Base-by-base conservation (phyloP, 495 filamentous ascomycete genomes). In the Podospora anserina region DNA sequence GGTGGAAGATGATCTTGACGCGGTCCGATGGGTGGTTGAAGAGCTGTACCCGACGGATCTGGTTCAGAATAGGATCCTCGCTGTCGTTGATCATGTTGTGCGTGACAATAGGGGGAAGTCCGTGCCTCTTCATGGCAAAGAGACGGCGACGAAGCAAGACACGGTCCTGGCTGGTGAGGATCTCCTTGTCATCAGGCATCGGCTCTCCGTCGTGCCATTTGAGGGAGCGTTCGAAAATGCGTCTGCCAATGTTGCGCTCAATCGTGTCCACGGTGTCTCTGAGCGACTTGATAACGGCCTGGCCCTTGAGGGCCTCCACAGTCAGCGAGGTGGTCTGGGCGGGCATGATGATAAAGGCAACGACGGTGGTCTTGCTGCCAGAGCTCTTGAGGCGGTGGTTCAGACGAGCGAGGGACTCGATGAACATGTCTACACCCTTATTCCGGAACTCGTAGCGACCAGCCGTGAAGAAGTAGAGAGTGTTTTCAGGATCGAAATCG, bases 331-430 rank as follows among this genome's bases (percentile, higher is more conserved):
- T 89, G n/a, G 95, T 97, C 78, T 98, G 93, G 3, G 95, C 95
- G 4, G 96, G 96, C 93, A 98, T 96, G 77, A 99, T 97, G 75
- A 99, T 91, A 76, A 99, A 99, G 18, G 95, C 94, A n/a, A 99
- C 96, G 23, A 99, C 91, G 0, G 95, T 99, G 74, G 87, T 96
- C 79, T 94, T 95, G 69, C 93, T 97, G 19, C 91, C 91, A 27
- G 87, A 80, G 65, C 80, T 78, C 84, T 98, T 99, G 66, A 99
- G 86, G 44, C 90, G 87, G 82, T 97, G 94, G 80, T 99, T 98
- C 71, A 99, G 82, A 44, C 95, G 90, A 23, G 95, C 95, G 57
- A 99, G 83, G 0, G 92, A 94, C 77, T 99, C 95, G 73, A 99
- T 95, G 77, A 97, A 99, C 95, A 99, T 98, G 80, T 99, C 95